These are phyloP conservation scores for Colletotrichum tanaceti DNA, from an alignment of 2,329 filamentous ascomycete genomes.

Conservation along the genomic window DNA sequence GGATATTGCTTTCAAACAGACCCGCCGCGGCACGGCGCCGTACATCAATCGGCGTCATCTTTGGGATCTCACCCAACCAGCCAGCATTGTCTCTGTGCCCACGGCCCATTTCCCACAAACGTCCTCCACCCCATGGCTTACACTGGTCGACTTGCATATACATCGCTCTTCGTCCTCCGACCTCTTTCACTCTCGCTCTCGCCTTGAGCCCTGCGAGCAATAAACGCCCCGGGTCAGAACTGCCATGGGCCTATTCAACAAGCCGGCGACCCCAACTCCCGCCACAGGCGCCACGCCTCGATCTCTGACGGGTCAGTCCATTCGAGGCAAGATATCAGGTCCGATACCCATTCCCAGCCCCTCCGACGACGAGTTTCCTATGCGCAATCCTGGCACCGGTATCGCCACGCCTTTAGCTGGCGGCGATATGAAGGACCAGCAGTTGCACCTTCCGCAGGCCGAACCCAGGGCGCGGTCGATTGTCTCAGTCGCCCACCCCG, in stretches of 20 bases:
- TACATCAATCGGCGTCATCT: slow-evolving; percentile 23
- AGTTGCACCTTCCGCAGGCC: slow-evolving; percentile 34
- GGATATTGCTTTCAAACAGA: slow-evolving; percentile 25
- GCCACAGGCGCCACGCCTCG: slow-evolving; percentile 50
- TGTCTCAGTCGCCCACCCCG: slow-evolving; percentile 29
- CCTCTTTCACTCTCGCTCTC: slow-evolving; percentile 24
- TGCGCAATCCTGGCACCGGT: slow-evolving; percentile 56
- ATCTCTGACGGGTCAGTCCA: slow-evolving; percentile 56
- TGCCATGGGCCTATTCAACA: slow-evolving; percentile 61
- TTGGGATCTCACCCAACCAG: slow-evolving; percentile 20
- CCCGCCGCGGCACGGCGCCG: slow-evolving; percentile 30
- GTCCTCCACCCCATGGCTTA: slow-evolving; percentile 30
- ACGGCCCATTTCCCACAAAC: slow-evolving; percentile 20
- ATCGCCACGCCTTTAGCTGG: slow-evolving; percentile 50
- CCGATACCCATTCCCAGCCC: slow-evolving; percentile 67
- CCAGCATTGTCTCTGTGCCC: slow-evolving; percentile 31
- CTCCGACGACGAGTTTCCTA: slow-evolving; percentile 66
- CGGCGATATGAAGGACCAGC: slow-evolving; percentile 43
- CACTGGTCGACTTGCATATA: slow-evolving; percentile 38
- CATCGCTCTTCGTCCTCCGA: slow-evolving; percentile 25
- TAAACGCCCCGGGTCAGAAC: slow-evolving; percentile 12
- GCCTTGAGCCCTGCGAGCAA: slow-evolving; percentile 22
- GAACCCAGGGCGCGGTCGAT: slow-evolving; percentile 19
- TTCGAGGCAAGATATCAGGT: slow-evolving; percentile 70
- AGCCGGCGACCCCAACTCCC: slow-evolving; percentile 51